phyloP scores from a whole-genome alignment of 2,329 filamentous ascomycete species.

The Calonectria hongkongensis region DNA sequence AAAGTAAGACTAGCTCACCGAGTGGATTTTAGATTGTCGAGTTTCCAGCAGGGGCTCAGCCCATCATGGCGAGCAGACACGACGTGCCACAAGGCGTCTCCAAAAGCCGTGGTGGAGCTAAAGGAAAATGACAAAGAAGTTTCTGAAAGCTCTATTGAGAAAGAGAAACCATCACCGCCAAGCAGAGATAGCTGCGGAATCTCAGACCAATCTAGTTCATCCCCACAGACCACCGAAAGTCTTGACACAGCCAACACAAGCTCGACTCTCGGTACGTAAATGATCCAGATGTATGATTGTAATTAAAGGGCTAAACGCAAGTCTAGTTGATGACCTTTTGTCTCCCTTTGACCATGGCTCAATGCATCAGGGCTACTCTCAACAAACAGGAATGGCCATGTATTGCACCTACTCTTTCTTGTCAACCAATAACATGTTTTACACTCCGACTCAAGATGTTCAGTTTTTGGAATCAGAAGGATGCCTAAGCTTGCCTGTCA shows the following conservation, averaged over 20 bases:
- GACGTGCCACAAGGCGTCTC: no score
- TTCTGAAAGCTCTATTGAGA: no score
- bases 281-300: not conserved
- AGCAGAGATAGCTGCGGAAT: not conserved
- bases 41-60: no score
- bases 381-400: slow-evolving; percentile 11
- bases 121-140: no score
- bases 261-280: not conserved
- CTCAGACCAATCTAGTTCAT: not conserved
- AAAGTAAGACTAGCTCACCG: not conserved
- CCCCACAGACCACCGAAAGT: not conserved
- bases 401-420: slow-evolving; percentile 20
- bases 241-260: not conserved
- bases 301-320: not conserved
- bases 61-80: no score
- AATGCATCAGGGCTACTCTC: not conserved
- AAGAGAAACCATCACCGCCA: not conserved
- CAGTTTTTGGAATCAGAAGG: slow-evolving; percentile 16
- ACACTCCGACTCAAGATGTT: slow-evolving; percentile 11
- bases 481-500: not conserved
- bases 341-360: not conserved
- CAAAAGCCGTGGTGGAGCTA: no score
- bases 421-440: slow-evolving; percentile 18
- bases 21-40: not conserved
- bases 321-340: not conserved